These are phyloP conservation scores for Hordeum vulgare DNA, from an alignment of 176 grass and related monocot genomes.

Conservation along the genomic window MorexV3_pseudomolecules_assembly NC_058522.1:470982613-470983112, in stretches of 20 bases:
- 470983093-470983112: constrained; percentile 65
- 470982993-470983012: neutral
- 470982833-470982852: neutral
- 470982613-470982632: neutral
- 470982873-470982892: neutral
- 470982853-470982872: neutral
- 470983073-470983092: constrained; percentile 48
- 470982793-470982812: neutral
- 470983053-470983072: constrained; percentile 39
- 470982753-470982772: neutral
- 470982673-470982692: neutral
- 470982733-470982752: neutral
- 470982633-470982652: neutral
- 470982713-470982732: neutral
- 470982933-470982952: neutral
- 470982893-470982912: neutral
- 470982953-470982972: neutral
- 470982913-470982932: neutral
- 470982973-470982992: neutral
- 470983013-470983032: neutral
- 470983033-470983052: constrained; percentile 30
- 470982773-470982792: neutral
- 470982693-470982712: neutral
- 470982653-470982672: neutral
- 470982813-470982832: neutral